Evolutionary conservation across 2,329 filamentous ascomycete species (phyloP).

Genomic region (Penicillium nordicum): DNA sequence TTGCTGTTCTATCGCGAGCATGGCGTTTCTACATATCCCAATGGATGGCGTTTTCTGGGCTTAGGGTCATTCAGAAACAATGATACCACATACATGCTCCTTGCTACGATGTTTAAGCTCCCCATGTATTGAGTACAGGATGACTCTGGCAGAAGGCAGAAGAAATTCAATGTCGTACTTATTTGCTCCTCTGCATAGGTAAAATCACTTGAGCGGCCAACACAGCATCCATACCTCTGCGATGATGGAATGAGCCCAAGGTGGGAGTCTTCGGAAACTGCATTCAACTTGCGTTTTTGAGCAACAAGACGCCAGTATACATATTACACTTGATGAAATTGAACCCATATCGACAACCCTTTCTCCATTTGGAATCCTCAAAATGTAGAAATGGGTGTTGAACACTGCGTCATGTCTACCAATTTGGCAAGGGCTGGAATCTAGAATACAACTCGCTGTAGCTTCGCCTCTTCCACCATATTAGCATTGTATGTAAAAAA

Average conservation of each 20-base stretch:
- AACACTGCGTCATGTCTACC: neutral
- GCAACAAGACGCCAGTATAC: neutral
- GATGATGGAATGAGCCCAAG: neutral
- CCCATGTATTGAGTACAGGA: neutral
- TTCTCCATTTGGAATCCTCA: neutral
- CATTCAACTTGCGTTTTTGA: neutral
- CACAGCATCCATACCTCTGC: neutral
- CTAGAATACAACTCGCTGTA: neutral
- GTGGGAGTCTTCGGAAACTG: neutral
- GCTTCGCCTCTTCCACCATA: neutral
- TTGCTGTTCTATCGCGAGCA: slow-evolving; percentile 23
- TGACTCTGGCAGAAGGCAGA: neutral
- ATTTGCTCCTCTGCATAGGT: neutral
- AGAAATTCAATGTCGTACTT: neutral
- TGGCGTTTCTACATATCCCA: slow-evolving; percentile 24
- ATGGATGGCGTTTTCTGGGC: slow-evolving; percentile 19
- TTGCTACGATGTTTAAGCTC: neutral
- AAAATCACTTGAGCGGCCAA: neutral
- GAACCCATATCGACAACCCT: neutral
- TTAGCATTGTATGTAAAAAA: neutral
- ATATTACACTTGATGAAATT: neutral
- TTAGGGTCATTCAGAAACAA: slow-evolving; percentile 5
- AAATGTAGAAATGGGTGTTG: neutral
- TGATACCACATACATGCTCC: slow-evolving; percentile 1
- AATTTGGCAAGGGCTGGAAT: neutral